phyloP scores from a whole-genome alignment of 2,329 filamentous ascomycete genomes.

The Fusarium humuli region DNA sequence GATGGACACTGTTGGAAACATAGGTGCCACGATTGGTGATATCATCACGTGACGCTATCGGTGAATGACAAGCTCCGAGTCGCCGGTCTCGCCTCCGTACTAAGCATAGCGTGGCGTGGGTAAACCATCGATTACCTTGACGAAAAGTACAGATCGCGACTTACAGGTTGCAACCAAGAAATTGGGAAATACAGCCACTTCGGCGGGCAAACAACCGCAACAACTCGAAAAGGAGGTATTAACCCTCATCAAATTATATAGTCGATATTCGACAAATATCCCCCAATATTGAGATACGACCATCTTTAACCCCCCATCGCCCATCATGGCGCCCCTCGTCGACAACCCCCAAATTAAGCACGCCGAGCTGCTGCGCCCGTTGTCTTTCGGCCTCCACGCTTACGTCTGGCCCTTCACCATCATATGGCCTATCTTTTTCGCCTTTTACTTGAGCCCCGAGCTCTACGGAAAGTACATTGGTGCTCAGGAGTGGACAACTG shows the following conservation, averaged over 20 bases:
- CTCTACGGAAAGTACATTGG: slow-evolving; percentile 92
- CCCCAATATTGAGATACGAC: slow-evolving; percentile 20
- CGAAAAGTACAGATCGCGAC: slow-evolving; percentile 50
- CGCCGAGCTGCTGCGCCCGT: slow-evolving; percentile 88
- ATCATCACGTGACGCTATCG: slow-evolving; percentile 35
- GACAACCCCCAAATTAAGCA: slow-evolving; percentile 90
- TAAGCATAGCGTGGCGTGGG: slow-evolving; percentile 28
- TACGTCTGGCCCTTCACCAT: slow-evolving; percentile 95
- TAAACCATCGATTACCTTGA: slow-evolving; percentile 33
- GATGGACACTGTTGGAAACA: slow-evolving; percentile 28
- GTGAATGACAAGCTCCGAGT: slow-evolving; percentile 35
- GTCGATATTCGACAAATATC: neutral
- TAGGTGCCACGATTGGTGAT: neutral
- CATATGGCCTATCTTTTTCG: slow-evolving; percentile 91
- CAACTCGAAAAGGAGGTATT: slow-evolving; percentile 6
- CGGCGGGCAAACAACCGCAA: slow-evolving; percentile 25
- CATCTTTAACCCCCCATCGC: slow-evolving; percentile 28
- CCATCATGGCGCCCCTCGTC: slow-evolving; percentile 80
- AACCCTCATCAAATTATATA: slow-evolving; percentile 10
- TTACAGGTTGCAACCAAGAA: slow-evolving; percentile 36
- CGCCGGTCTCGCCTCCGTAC: slow-evolving; percentile 18
- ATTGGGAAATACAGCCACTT: slow-evolving; percentile 29
- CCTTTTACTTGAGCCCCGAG: slow-evolving; percentile 84
- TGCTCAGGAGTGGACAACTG: slow-evolving; percentile 97
- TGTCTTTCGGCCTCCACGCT: slow-evolving; percentile 82